These are phyloP conservation scores for Dendrocalamus sinicus DNA, from an alignment of 176 grass and related monocot species.

Conservation along the genomic window DNA sequence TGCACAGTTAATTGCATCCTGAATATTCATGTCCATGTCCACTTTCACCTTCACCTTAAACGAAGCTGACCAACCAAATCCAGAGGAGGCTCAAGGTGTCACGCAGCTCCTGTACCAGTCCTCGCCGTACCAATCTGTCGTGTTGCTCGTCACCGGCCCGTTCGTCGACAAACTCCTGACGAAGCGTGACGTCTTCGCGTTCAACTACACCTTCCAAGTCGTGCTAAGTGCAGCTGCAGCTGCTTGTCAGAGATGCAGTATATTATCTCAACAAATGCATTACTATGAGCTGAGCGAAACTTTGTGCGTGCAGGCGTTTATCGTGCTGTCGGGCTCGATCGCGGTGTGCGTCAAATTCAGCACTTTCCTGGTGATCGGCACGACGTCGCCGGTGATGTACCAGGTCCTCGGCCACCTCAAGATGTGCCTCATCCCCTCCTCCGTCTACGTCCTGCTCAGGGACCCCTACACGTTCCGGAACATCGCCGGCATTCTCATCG, in stretches of 20 bases:
- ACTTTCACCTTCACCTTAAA: conserved; percentile 53
- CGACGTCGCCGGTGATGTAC: conserved; percentile 91
- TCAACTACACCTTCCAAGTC: conserved; percentile 69
- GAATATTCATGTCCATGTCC: background rate
- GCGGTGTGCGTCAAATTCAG: conserved; percentile 92
- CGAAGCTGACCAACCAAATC: conserved; percentile 94
- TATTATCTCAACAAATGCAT: background rate
- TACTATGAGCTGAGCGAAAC: background rate
- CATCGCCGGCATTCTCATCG: conserved; percentile 81
- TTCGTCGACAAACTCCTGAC: conserved; percentile 85
- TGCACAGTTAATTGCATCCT: background rate
- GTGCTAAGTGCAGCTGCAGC: conserved; percentile 50
- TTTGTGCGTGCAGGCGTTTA: conserved; percentile 64
- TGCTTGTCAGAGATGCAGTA: background rate
- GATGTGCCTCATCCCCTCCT: conserved; percentile 89
- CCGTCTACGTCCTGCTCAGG: conserved; percentile 68
- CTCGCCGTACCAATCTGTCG: conserved; percentile 77
- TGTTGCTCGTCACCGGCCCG: conserved; percentile 74
- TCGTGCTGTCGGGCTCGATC: conserved; percentile 75
- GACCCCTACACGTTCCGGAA: conserved; percentile 82
- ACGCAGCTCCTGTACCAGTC: conserved; percentile 96
- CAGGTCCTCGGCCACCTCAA: conserved; percentile 97
- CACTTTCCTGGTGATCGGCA: conserved; percentile 93
- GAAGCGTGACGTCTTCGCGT: conserved; percentile 67
- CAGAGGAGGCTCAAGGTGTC: conserved; percentile 82